Evolutionary conservation across 2,329 filamentous ascomycete species (phyloP).

Genomic region (Talaromyces sp.): DNA sequence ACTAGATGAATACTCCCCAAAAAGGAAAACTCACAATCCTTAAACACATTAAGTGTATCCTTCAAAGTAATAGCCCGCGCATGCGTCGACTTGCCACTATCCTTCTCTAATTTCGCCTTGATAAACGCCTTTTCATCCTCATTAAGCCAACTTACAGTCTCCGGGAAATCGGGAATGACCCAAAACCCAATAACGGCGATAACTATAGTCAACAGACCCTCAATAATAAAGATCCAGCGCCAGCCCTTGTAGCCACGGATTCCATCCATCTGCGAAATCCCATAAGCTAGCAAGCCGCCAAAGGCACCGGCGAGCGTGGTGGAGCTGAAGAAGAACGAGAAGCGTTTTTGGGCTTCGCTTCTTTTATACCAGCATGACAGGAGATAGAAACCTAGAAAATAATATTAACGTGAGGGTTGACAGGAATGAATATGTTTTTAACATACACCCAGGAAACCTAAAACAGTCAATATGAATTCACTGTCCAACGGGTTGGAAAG

Average conservation of each 20-base stretch:
- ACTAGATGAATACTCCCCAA: neutral
- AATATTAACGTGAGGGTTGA: neutral
- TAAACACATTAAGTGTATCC: conserved; percentile 62
- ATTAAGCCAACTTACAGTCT: conserved; percentile 67
- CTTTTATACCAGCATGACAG: conserved; percentile 82
- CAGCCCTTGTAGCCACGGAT: conserved; percentile 53
- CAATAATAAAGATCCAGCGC: conserved; percentile 54
- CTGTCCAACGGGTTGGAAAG: neutral
- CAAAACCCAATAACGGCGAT: conserved; percentile 60
- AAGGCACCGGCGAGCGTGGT: conserved; percentile 60
- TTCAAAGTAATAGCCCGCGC: conserved; percentile 57
- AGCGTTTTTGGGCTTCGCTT: conserved; percentile 82
- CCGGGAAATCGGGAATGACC: conserved; percentile 68
- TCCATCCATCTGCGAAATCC: conserved; percentile 56
- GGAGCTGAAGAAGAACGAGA: conserved; percentile 86
- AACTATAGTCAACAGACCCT: conserved; percentile 61
- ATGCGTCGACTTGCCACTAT: conserved; percentile 63
- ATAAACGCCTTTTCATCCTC: conserved; percentile 66
- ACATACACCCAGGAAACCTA: conserved; percentile 56
- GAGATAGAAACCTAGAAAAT: conserved; percentile 51
- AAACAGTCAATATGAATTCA: neutral
- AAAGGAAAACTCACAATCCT: conserved; percentile 51
- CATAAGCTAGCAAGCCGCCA: conserved; percentile 57
- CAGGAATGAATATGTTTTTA: neutral
- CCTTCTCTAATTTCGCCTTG: conserved; percentile 60